Base-by-base conservation (phyloP, 202 grass and related monocot species). In the Zoysia matrella region DNA sequence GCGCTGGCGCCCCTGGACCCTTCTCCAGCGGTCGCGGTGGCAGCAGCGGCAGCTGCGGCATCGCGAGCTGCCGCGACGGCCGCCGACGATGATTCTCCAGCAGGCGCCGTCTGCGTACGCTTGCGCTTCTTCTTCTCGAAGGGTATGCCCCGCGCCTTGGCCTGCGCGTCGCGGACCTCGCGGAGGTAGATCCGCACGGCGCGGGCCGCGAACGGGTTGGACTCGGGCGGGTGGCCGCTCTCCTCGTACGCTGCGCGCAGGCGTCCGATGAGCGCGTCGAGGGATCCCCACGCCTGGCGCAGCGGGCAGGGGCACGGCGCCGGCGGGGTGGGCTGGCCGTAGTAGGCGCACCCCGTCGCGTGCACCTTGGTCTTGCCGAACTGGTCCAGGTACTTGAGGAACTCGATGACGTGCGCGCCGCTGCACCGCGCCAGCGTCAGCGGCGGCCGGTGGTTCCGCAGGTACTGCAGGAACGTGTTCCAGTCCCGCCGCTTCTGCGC, bases 351-450 rank as follows among this genome's bases (percentile, higher is more conserved):
- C 39, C 87, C 89, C 6, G 11, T 7, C 1, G 67, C 63, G 87
- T 99, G 96, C 69, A 99, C 96, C 93, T 99, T 99, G 65, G 96
- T 99, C 91, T 99, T 99, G 48, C 96, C 96, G 80, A 99, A 99
- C 91, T 96, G 96, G 67, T 99, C 96, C n/a, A 95, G 89, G 65
- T 99, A 99, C 47, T 86, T 64, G 5, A 99, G 87, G 78, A 99
- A 99, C 89, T 99, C 96, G 80, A 99, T 99, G 45, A 99, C 96
- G 67, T 96, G 96, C 47, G 96, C 96, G 11, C 96, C 96, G 85
- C 96, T 99, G 86, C 96, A 99, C 63, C 93, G 83, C 47, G 93
- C 83, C 65, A 99, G 91, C 76, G 91, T 93, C 85, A 99, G 92
- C 74, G 96, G 96, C 39, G 96, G 96, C 75, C 83, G 90, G 87